Conservation (phyloP, 352 stramenopile genomes). For the Saprolegnia diclina region DNA sequence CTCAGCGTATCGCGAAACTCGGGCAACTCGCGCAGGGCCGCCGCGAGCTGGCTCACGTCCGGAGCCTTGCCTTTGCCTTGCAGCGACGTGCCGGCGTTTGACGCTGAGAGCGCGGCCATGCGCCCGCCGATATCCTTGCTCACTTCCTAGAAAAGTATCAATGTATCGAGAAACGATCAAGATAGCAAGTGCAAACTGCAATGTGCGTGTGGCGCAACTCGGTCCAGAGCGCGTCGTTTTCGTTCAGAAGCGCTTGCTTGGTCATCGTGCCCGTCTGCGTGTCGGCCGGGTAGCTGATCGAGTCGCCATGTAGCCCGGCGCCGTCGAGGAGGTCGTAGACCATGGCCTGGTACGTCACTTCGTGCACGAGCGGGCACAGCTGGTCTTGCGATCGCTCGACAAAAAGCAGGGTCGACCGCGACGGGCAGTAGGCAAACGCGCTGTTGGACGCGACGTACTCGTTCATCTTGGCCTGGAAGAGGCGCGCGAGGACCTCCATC, state of each 20-base stretch:
- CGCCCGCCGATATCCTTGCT: slow-evolving; percentile 73
- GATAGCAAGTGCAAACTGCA: slow-evolving; percentile 41
- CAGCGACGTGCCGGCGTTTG: slow-evolving; percentile 73
- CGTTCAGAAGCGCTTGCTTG: slow-evolving; percentile 93
- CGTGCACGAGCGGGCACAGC: slow-evolving; percentile 94
- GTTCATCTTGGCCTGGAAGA: slow-evolving; percentile 95
- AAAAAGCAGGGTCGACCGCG: slow-evolving; percentile 90
- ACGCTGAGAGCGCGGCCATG: slow-evolving; percentile 67
- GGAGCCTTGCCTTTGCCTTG: slow-evolving; percentile 68
- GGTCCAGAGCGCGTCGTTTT: slow-evolving; percentile 95
- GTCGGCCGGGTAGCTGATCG: slow-evolving; percentile 89
- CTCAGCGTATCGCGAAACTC: slow-evolving; percentile 94
- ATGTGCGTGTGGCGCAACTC: slow-evolving; percentile 96
- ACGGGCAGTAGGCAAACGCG: slow-evolving; percentile 85
- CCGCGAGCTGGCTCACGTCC: slow-evolving; percentile 89
- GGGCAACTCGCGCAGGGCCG: slow-evolving; percentile 88
- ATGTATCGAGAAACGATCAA: slow-evolving; percentile 3
- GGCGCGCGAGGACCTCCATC: slow-evolving; percentile 85
- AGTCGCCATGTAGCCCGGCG: slow-evolving; percentile 82
- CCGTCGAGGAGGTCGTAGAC: slow-evolving; percentile 91
- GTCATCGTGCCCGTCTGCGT: slow-evolving; percentile 66
- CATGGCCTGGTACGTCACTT: slow-evolving; percentile 97
- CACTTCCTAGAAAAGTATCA: slow-evolving; percentile 38
- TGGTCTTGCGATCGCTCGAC: slow-evolving; percentile 92
- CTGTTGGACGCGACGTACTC: slow-evolving; percentile 89